These are phyloP conservation scores for Sindora glabra DNA, from an alignment of 306 rosid species.

Conservation along the genomic window DNA sequence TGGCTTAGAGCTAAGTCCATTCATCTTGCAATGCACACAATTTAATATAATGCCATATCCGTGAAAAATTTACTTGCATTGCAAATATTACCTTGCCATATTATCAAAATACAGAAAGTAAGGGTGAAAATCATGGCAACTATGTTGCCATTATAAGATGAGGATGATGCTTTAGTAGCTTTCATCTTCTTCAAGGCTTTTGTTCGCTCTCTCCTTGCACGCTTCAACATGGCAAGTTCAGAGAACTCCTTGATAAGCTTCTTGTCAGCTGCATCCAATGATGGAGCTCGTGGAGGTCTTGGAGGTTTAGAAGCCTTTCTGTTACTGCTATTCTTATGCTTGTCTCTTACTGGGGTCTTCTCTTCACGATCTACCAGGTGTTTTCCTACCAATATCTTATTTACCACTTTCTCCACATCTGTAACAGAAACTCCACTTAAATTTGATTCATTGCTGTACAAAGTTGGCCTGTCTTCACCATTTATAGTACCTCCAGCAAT, in stretches of 20 bases:
- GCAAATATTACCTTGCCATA: constrained; percentile 63
- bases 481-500: constrained; percentile 32
- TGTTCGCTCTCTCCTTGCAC: constrained; percentile 70
- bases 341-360: constrained; percentile 49
- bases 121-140: constrained; percentile 66
- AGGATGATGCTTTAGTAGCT: constrained; percentile 46
- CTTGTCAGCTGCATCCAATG: constrained; percentile 73
- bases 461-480: constrained; percentile 32
- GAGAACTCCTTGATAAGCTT: constrained; percentile 75
- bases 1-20: neutral
- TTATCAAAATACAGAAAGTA: constrained; percentile 67
- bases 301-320: constrained; percentile 82
- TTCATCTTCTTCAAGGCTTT: constrained; percentile 76
- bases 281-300: constrained; percentile 82
- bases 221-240: constrained; percentile 74
- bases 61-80: neutral
- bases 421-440: constrained; percentile 22
- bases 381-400: constrained; percentile 20
- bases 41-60: neutral
- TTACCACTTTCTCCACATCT: constrained; percentile 24
- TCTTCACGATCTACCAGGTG: constrained; percentile 17
- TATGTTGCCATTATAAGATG: constrained; percentile 42
- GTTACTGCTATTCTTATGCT: constrained; percentile 55
- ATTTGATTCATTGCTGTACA: constrained; percentile 24
- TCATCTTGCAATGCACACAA: constrained; percentile 1